Evolutionary conservation across 768 basidiomycete genomes (phyloP), one percentile per base, ranked within the genome.

Genomic region (Kondoa subrosea): DNA sequence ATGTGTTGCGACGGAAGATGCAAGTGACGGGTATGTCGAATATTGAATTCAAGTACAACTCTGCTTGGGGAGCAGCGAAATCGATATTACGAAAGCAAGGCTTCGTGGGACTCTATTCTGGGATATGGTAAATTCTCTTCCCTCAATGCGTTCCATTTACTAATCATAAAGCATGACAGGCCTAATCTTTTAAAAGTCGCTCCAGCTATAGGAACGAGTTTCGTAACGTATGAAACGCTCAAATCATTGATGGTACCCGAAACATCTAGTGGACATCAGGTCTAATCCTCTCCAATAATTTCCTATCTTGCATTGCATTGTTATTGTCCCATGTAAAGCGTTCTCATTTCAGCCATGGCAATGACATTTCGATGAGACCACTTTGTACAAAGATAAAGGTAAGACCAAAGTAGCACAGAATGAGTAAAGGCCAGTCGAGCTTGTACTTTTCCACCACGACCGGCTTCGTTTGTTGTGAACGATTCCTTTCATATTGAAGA

Each of bases 1-100:
- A 99, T 76, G 89, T 97, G 3, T 77, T 97, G 68, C 82, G 93
- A 60, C 82, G 93, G 69, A 93, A 96, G 81, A 91, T 97, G 87
- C 93, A 97, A 77, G 88, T 93, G 86, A 50, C 40, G 8, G 40
- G 40, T 8, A 50, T 50, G 40, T 50, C 40, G 40, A 50, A 50
- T 21, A 50, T 50, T 50, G 40, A 59, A 79, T 84, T 73, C 72
- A 84, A 85, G 77, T 92, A 91, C 77, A 84, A 78, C 57, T 88
- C 89, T 8, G 91, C 90, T 3, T 68, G 89, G 34, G 86, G 92
- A 74, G 90, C 89, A 4, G 76, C 90, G 71, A 77, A 76, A 69
- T 81, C 81, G 65, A 89, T 89, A 57, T 50, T 89, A n/a, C 81
- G 79, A 57, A 81, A 81, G 1, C 91, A 95, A 75, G 91, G 91